Evolutionary conservation across 1,139 yeast species (phyloP).

Genomic region (Kodamaea plutei): DNA sequence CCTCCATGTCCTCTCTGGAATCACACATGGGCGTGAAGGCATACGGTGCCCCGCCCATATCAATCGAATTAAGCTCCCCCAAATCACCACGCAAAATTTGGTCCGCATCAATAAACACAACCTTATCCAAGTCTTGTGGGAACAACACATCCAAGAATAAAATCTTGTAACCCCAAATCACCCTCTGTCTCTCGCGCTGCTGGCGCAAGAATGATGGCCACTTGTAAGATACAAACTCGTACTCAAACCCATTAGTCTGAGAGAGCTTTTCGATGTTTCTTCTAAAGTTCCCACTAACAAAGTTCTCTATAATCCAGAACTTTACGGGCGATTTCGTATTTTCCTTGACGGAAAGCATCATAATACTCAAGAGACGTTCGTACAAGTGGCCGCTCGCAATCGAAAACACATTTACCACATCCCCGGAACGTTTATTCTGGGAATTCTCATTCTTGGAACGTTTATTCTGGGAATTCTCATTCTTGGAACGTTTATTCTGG

Average conservation of each 20-base stretch:
- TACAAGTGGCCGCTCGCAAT: slow-evolving; percentile 78
- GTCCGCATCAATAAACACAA: slow-evolving; percentile 85
- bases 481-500: slow-evolving; percentile 1
- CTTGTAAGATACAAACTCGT: slow-evolving; percentile 71
- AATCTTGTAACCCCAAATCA: slow-evolving; percentile 85
- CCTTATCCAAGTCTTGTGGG: slow-evolving; percentile 69
- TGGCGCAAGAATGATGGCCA: slow-evolving; percentile 91
- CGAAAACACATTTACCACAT: slow-evolving; percentile 68
- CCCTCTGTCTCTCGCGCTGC: slow-evolving; percentile 73
- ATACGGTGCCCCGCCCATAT: slow-evolving; percentile 73
- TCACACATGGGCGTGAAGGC: slow-evolving; percentile 90
- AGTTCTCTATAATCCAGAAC: slow-evolving; percentile 86
- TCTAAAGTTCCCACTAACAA: slow-evolving; percentile 66
- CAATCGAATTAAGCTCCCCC: slow-evolving; percentile 60
- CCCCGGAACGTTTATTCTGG: slow-evolving; percentile 38
- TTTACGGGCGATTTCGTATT: slow-evolving; percentile 63
- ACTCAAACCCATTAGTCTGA: slow-evolving; percentile 52
- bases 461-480: not conserved
- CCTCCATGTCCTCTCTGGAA: slow-evolving; percentile 75
- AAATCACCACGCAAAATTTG: slow-evolving; percentile 74
- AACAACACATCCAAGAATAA: slow-evolving; percentile 82
- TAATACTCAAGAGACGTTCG: slow-evolving; percentile 67
- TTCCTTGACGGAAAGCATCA: slow-evolving; percentile 72
- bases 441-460: slow-evolving; percentile 1
- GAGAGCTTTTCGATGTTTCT: slow-evolving; percentile 60